phyloP scores from a whole-genome alignment of 129 eudicot species.

The Kitagawia praeruptora region DNA sequence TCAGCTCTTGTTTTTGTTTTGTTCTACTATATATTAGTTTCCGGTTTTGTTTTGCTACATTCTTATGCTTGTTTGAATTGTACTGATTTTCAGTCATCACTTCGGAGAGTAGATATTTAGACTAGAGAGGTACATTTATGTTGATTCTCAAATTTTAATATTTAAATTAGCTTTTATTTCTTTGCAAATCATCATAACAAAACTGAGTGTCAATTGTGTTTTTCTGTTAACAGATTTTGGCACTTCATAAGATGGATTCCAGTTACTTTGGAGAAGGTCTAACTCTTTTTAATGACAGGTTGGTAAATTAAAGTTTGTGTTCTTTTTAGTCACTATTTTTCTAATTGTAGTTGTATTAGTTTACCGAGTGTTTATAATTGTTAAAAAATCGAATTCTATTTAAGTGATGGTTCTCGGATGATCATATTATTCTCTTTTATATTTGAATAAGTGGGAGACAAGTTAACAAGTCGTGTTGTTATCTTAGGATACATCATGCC shows the following conservation, averaged over 20 bases:
- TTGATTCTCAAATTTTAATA: neutral
- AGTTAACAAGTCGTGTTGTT: too few relatives aligned
- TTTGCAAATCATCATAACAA: too few relatives aligned
- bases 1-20: conserved; percentile 21
- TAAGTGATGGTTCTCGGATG: neutral
- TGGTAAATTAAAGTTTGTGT: conserved; percentile 8
- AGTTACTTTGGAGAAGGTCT: conserved; percentile 85
- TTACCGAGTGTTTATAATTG: neutral
- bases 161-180: neutral
- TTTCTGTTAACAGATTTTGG: conserved; percentile 41
- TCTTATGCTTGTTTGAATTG: neutral
- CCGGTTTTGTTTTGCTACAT: conserved; percentile 7
- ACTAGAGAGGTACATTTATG: conserved; percentile 57
- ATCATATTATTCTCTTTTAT: neutral
- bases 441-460: too few relatives aligned
- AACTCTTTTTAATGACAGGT: conserved; percentile 82
- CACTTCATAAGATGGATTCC: conserved; percentile 42
- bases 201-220: neutral
- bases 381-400: neutral
- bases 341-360: neutral
- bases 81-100: conserved; percentile 63
- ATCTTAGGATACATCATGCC: too few relatives aligned
- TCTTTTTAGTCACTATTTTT: neutral
- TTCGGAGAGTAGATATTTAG: conserved; percentile 64
- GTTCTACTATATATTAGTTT: neutral